These are phyloP conservation scores for Exophiala sideris DNA, from an alignment of 2,329 filamentous ascomycete species.

Conservation along the genomic window DNA sequence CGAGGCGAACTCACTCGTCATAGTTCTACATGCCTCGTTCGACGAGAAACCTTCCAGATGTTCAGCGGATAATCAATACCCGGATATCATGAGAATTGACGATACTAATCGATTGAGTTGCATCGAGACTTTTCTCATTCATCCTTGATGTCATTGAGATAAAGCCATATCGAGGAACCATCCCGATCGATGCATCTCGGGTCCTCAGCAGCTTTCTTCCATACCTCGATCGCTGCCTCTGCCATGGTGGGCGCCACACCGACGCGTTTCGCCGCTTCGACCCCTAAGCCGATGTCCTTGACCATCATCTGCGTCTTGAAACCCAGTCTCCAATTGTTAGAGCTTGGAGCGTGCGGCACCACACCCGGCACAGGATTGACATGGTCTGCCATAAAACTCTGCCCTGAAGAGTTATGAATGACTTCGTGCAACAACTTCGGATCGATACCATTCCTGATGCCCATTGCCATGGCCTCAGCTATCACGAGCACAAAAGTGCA, in stretches of 20 bases:
- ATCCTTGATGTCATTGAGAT: slow-evolving; percentile 2
- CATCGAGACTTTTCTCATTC: background rate
- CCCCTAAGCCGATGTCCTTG: slow-evolving; percentile 13
- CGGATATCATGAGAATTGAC: no score
- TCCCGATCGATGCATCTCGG: slow-evolving; percentile 8
- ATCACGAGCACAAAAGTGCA: slow-evolving; percentile 16
- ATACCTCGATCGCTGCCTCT: slow-evolving; percentile 8
- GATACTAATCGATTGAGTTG: no score
- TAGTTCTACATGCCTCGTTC: no score
- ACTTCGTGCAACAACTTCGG: slow-evolving; percentile 3
- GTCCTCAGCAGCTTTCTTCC: slow-evolving; percentile 8
- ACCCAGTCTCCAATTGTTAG: slow-evolving; percentile 6
- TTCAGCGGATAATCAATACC: no score
- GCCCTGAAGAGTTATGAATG: slow-evolving; percentile 11
- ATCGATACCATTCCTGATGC: slow-evolving; percentile 9
- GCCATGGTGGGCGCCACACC: slow-evolving; percentile 8
- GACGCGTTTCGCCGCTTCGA: slow-evolving; percentile 8
- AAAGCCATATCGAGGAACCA: slow-evolving; percentile 8
- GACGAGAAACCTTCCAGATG: no score
- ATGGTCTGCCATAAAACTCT: slow-evolving; percentile 13
- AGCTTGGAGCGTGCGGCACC: background rate
- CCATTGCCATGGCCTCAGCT: slow-evolving; percentile 27
- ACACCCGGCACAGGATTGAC: slow-evolving; percentile 7
- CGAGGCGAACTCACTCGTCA: no score
- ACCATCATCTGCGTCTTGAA: slow-evolving; percentile 16